Conservation (phyloP, 306 rosid genomes). For the Fragaria ananassa region DNA sequence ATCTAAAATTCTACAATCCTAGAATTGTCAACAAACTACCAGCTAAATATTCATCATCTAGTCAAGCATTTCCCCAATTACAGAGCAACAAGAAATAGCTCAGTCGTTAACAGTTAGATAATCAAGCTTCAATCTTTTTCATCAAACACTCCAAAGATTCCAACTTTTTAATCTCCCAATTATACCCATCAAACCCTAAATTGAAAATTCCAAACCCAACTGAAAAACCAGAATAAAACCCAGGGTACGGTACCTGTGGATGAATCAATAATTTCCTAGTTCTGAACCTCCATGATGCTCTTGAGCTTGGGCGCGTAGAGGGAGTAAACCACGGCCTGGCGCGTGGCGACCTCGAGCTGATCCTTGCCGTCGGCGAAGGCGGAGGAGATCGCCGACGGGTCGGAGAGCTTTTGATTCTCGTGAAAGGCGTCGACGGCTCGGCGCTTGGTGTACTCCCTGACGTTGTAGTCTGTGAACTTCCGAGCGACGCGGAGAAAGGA, state of each 20-base stretch:
- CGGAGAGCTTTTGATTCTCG: conserved; percentile 37
- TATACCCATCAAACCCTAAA: background rate
- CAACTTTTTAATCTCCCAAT: background rate
- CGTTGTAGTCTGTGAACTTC: conserved; percentile 54
- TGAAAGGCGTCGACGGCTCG: conserved; percentile 57
- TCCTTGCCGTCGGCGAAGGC: conserved; percentile 45
- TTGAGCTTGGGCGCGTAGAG: conserved; percentile 49
- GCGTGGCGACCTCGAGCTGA: conserved; percentile 41
- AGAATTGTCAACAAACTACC: background rate
- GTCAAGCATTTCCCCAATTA: background rate
- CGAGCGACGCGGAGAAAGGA: conserved; percentile 49
- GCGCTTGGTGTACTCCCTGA: conserved; percentile 55
- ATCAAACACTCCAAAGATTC: background rate
- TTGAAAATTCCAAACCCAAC: background rate
- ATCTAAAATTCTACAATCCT: background rate
- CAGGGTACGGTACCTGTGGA: background rate
- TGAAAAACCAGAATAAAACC: background rate
- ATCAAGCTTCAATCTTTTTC: background rate
- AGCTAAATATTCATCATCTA: background rate
- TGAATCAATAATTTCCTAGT: background rate
- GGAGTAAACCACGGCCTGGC: conserved; percentile 51
- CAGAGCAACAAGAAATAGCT: background rate
- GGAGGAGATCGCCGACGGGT: conserved; percentile 28
- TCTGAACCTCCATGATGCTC: conserved; percentile 49
- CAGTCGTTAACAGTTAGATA: background rate